These are phyloP conservation scores for Phytopythium montanum DNA, from an alignment of 352 stramenopile genomes.

Conservation along the genomic window DNA sequence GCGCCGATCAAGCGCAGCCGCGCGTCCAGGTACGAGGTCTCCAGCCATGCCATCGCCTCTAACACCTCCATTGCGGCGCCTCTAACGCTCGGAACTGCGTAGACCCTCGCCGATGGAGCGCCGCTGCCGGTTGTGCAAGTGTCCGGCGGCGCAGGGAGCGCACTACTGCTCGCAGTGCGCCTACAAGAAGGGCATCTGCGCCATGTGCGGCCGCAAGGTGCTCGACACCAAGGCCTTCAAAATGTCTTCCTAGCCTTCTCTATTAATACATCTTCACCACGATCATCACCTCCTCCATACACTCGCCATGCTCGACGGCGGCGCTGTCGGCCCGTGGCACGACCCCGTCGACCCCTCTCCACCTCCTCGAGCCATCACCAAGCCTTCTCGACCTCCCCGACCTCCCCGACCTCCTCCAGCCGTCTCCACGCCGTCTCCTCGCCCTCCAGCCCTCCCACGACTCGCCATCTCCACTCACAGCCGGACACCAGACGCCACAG, in stretches of 20 bases:
- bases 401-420: not conserved
- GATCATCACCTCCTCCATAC: not conserved
- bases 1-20: conserved; percentile 42
- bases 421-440: not conserved
- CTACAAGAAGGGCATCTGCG: conserved; percentile 78
- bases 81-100: not conserved
- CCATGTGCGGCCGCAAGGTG: conserved; percentile 66
- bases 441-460: not conserved
- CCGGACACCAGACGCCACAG: conserved; percentile 28
- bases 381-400: not conserved
- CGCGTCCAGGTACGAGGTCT: conserved; percentile 33
- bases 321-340: conserved; percentile 3
- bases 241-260: conserved; percentile 31
- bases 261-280: too few species aligned
- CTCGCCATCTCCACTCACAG: not conserved
- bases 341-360: not conserved
- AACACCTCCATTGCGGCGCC: too few species aligned
- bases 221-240: conserved; percentile 66
- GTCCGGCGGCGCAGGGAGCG: conserved; percentile 39
- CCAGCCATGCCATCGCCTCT: too few species aligned
- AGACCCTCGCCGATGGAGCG: conserved; percentile 53
- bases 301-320: not conserved
- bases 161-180: conserved; percentile 78
- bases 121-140: conserved; percentile 66
- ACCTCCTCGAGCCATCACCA: not conserved